Evolutionary conservation across 192 early-diverging fungal genomes (phyloP).

Genomic region (Backusella mclennaniae): DNA sequence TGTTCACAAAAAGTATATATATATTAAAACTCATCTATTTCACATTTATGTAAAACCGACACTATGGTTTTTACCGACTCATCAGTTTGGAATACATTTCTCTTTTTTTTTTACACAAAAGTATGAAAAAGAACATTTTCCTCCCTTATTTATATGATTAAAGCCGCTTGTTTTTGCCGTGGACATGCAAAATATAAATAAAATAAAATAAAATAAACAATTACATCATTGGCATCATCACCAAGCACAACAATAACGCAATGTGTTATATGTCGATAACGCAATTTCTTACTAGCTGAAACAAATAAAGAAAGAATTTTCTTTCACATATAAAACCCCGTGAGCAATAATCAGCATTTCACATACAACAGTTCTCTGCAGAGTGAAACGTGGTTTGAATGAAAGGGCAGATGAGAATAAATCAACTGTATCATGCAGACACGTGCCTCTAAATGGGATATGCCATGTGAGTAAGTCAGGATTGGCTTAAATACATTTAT

Average conservation of each 20-base stretch:
- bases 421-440: not conserved
- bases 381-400: not conserved
- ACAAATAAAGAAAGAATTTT: not conserved
- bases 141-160: not conserved
- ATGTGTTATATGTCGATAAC: not conserved
- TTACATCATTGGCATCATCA: not conserved
- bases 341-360: not conserved
- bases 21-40: too few relatives aligned
- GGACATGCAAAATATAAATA: not conserved
- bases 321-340: not conserved
- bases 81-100: not conserved
- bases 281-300: not conserved
- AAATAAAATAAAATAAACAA: not conserved
- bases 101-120: not conserved
- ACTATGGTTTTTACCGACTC: too few relatives aligned
- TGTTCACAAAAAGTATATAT: too few relatives aligned
- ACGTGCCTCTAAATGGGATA: slow-evolving; percentile 6
- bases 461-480: not conserved
- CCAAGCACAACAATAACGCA: not conserved
- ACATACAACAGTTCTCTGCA: not conserved
- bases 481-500: not conserved
- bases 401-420: slow-evolving; percentile 6
- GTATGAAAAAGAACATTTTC: not conserved
- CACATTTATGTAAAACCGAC: too few relatives aligned
- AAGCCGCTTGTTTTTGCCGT: not conserved